Evolutionary conservation across 2,329 filamentous ascomycete genomes (phyloP).

Genomic region (Alternaria sp.): DNA sequence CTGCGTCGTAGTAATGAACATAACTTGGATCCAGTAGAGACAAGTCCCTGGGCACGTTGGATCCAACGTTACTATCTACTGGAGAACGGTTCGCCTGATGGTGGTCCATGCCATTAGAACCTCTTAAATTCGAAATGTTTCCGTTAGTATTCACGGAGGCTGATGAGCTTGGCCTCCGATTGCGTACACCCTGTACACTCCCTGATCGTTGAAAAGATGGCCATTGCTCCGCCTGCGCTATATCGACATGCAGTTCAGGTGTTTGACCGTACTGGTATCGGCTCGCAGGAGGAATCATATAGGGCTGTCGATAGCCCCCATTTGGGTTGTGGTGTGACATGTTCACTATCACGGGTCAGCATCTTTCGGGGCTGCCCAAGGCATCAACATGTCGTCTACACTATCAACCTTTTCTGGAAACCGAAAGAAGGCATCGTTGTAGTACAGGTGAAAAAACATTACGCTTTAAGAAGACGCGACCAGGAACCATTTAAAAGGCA

Average conservation of each 20-base stretch:
- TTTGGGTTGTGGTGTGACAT: conserved; percentile 42
- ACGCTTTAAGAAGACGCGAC: not conserved
- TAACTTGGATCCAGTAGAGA: conserved; percentile 27
- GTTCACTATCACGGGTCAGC: conserved; percentile 38
- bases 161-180: conserved; percentile 30
- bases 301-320: conserved; percentile 20
- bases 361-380: conserved; percentile 18
- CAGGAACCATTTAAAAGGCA: conserved; percentile 8
- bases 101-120: conserved; percentile 12
- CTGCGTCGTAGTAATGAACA: conserved; percentile 16
- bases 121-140: conserved; percentile 21
- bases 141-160: conserved; percentile 23
- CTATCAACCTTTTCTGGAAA: not conserved
- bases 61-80: conserved; percentile 15
- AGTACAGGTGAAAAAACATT: not conserved
- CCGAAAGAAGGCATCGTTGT: not conserved
- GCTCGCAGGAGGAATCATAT: conserved; percentile 28
- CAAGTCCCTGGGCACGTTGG: conserved; percentile 19
- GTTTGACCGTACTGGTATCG: conserved; percentile 19
- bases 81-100: conserved; percentile 18
- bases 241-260: conserved; percentile 21
- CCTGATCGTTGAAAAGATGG: conserved; percentile 15
- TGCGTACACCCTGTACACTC: conserved; percentile 20
- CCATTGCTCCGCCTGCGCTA: conserved; percentile 33
- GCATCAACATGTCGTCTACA: conserved; percentile 12